Evolutionary conservation across 2,329 filamentous ascomycete genomes (phyloP).

Genomic region (Coniochaeta sp.): DNA sequence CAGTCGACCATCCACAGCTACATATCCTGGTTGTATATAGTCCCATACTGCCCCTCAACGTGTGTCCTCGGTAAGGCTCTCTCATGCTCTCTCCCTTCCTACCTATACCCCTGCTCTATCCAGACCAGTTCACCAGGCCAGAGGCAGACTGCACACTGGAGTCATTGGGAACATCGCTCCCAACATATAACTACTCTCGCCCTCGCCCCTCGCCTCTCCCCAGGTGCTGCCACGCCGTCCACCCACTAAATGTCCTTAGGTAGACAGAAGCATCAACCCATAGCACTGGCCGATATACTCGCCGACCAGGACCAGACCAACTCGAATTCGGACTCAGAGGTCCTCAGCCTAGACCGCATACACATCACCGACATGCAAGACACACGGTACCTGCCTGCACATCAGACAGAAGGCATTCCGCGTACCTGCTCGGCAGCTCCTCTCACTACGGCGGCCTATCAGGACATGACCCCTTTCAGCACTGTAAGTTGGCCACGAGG

Average conservation of each 20-base stretch:
- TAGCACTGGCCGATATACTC: slow-evolving; percentile 11
- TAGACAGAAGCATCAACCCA: slow-evolving; percentile 8
- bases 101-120: background rate
- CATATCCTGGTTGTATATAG: slow-evolving; percentile 3
- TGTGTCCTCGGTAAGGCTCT: slow-evolving; percentile 3
- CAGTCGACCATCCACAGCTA: background rate
- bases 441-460: slow-evolving; percentile 9
- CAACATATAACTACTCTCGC: slow-evolving; percentile 3
- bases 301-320: slow-evolving; percentile 11
- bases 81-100: background rate
- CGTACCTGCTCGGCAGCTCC: slow-evolving; percentile 9
- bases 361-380: slow-evolving; percentile 21
- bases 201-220: background rate
- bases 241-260: slow-evolving; percentile 7
- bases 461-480: slow-evolving; percentile 11
- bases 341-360: slow-evolving; percentile 11
- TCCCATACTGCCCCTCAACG: background rate
- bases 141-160: slow-evolving; percentile 2
- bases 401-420: slow-evolving; percentile 13
- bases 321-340: slow-evolving; percentile 11
- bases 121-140: slow-evolving; percentile 3
- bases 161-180: background rate
- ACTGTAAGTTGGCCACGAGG: slow-evolving; percentile 7
- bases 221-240: background rate
- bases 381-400: slow-evolving; percentile 17